Base-by-base conservation (phyloP, 768 basidiomycete species). In the Clavulina sp. region DNA sequence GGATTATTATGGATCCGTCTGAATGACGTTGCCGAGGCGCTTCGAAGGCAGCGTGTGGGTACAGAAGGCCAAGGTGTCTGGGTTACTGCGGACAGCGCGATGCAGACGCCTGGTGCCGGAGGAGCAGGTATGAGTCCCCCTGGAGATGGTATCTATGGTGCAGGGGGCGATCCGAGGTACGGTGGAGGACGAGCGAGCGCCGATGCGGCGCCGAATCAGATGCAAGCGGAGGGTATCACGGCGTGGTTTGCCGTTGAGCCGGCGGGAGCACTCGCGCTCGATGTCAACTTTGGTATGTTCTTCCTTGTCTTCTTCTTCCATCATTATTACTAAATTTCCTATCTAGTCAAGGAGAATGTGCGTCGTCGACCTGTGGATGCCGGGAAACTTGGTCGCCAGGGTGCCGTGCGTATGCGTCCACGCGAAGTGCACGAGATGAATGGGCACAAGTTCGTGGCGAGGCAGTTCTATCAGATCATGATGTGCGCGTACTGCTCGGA, bases 371-470 rank as follows among this genome's bases (percentile, higher is more conserved):
- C 92, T n/a, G 64, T 92, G 54, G 95, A 99, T 60, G 84, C 78
- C 7, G 84, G 84, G 48, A 91, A 89, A 53, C 78, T 99, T 36
- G 95, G 93, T 48, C 89, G 95, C 64, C 93, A 96, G 68, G 95
- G 93, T 51, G 95, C 95, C 54, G 80, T 99, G 58, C 83, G 92
- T 62, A 96, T 95, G 68, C 85, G 92, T 60, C 96, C 96, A 67
- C 93, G 80, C 58, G 93, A 97, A 70, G 83, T 97, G 2, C 91
- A 92, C 69, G 92, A 97, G 67, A 96, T 96, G 88, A 97, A 97
- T 63, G 95, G 95, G 7, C 95, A 99, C 70, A 88, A 95, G 66
- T 99, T 99, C 63, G 76, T 99, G 43, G 86, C 89, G 60, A 78
- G 81, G 43, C 95, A 97, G 66, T 99, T 99, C 71, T 97, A 95